These are phyloP conservation scores for Aspergillus texensis DNA, from an alignment of 2,329 filamentous ascomycete species.

Conservation along the genomic window DNA sequence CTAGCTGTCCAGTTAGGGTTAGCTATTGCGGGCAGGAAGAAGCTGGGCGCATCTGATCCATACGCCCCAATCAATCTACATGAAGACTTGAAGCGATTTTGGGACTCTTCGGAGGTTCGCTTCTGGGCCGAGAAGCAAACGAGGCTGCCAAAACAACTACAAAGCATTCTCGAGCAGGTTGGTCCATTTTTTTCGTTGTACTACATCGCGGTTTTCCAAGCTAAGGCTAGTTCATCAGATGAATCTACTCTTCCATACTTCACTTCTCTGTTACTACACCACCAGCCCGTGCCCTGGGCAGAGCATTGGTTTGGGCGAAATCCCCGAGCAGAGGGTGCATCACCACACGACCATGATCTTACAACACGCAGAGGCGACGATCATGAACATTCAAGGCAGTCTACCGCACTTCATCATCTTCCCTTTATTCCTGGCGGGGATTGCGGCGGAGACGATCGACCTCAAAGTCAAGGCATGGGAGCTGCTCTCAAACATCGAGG, in stretches of 20 bases:
- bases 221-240: constrained; percentile 9
- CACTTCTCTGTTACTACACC: constrained; percentile 56
- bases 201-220: not conserved
- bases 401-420: constrained; percentile 54
- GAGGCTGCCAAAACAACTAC: constrained; percentile 37
- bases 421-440: constrained; percentile 58
- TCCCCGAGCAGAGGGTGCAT: constrained; percentile 46
- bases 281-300: constrained; percentile 58
- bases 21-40: constrained; percentile 44
- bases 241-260: constrained; percentile 53
- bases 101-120: constrained; percentile 40
- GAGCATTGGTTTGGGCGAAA: constrained; percentile 41
- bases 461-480: constrained; percentile 53
- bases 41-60: constrained; percentile 32
- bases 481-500: constrained; percentile 53
- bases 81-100: constrained; percentile 40
- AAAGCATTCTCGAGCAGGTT: constrained; percentile 50
- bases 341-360: constrained; percentile 51
- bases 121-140: constrained; percentile 41
- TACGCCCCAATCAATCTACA: constrained; percentile 30
- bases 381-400: constrained; percentile 41
- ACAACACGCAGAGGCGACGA: constrained; percentile 42
- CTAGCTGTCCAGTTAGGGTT: constrained; percentile 50
- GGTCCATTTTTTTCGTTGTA: constrained; percentile 18
- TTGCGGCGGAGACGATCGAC: constrained; percentile 42